Evolutionary conservation across 805 yeast species (phyloP).

Genomic region (Schizosaccharomyces japonicus): DNA sequence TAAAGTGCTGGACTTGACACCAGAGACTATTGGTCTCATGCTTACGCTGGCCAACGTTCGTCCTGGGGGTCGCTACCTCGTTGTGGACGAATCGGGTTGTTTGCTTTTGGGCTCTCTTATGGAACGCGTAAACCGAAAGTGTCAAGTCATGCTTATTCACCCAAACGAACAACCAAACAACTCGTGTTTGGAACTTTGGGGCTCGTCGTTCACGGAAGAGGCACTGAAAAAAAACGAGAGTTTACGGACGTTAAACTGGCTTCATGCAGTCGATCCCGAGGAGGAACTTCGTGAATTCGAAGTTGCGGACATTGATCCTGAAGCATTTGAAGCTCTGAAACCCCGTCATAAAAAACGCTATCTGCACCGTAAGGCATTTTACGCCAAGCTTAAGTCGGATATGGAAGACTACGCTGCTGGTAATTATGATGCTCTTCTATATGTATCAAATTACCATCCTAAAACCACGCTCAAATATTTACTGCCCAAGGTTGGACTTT

Average conservation of each 20-base stretch:
- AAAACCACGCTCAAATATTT: slow-evolving; percentile 39
- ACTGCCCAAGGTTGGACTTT: slow-evolving; percentile 49
- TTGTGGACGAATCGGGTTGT: slow-evolving; percentile 89
- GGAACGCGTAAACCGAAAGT: slow-evolving; percentile 60
- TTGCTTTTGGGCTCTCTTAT: slow-evolving; percentile 60
- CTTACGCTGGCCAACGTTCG: slow-evolving; percentile 58
- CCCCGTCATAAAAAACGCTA: not conserved
- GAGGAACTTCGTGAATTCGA: not conserved
- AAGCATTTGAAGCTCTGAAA: slow-evolving; percentile 14
- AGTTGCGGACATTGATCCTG: slow-evolving; percentile 46
- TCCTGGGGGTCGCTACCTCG: slow-evolving; percentile 73
- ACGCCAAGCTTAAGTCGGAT: slow-evolving; percentile 5
- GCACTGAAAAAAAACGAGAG: not conserved
- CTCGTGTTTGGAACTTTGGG: slow-evolving; percentile 1
- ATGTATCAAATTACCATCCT: slow-evolving; percentile 48
- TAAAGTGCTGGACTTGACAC: slow-evolving; percentile 54
- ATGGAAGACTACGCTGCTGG: slow-evolving; percentile 14
- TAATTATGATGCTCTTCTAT: slow-evolving; percentile 9
- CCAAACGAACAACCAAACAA: slow-evolving; percentile 85
- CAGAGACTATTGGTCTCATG: slow-evolving; percentile 58
- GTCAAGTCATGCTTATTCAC: slow-evolving; percentile 51
- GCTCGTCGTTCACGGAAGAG: not conserved
- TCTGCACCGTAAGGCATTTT: not conserved
- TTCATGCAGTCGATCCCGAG: not conserved
- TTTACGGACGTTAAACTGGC: not conserved